phyloP scores from a whole-genome alignment of 345 rosid genomes.

The Acer campestre region DNA sequence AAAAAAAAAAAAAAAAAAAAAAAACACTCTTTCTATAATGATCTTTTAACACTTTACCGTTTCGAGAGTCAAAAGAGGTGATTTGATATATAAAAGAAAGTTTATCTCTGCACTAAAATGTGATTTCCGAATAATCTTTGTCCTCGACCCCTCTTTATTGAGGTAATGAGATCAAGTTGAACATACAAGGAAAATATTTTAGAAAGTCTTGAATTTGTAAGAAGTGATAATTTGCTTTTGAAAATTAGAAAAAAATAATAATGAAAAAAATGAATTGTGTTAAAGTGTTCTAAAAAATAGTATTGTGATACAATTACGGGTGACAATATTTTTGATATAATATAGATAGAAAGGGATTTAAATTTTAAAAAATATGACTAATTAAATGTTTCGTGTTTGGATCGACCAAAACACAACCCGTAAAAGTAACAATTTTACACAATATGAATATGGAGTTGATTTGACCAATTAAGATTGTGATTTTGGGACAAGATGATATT shows the following conservation, averaged over 20 bases:
- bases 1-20: no score
- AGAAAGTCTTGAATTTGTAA: background rate
- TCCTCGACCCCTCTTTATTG: background rate
- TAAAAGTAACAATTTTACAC: background rate
- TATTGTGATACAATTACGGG: background rate
- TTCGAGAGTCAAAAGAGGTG: background rate
- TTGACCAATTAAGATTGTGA: no score
- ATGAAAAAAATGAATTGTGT: background rate
- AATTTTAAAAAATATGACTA: background rate
- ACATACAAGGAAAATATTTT: background rate
- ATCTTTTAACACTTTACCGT: no score
- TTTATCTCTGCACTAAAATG: background rate
- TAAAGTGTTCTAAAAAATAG: background rate
- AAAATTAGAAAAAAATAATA: background rate
- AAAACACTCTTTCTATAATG: background rate
- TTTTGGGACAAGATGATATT: no score
- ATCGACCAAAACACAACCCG: no score
- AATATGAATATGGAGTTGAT: no score
- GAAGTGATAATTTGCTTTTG: background rate
- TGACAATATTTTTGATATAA: no score
- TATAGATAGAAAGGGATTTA: no score
- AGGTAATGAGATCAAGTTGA: background rate
- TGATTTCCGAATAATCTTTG: background rate
- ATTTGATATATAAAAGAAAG: no score
- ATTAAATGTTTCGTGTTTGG: no score